phyloP scores from a whole-genome alignment of 2,329 filamentous ascomycete species.

The Phoma sp. region DNA sequence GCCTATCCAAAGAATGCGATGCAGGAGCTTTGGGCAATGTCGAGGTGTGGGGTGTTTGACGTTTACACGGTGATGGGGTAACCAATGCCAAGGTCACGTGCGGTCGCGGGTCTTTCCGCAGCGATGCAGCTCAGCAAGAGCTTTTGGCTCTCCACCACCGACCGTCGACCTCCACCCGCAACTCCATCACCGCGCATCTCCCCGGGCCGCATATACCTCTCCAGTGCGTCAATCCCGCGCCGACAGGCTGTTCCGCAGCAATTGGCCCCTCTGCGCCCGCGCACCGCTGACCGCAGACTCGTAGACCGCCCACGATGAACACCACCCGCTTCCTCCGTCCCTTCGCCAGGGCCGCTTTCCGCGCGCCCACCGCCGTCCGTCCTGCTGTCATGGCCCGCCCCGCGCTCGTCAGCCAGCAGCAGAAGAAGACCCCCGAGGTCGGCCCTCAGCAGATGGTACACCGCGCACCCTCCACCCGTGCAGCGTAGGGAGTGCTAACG shows the following conservation, averaged over 20 bases:
- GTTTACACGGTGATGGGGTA: background rate
- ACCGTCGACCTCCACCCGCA: conserved; percentile 34
- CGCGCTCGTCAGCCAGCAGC: conserved; percentile 43
- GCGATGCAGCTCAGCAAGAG: conserved; percentile 27
- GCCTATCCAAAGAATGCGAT: background rate
- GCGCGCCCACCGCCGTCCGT: conserved; percentile 45
- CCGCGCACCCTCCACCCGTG: background rate
- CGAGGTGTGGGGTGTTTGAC: background rate
- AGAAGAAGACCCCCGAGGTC: conserved; percentile 43
- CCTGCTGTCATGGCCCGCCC: conserved; percentile 45
- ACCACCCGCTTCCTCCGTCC: conserved; percentile 51
- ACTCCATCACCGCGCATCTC: conserved; percentile 46
- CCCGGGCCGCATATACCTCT: conserved; percentile 34
- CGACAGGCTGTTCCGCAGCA: conserved; percentile 20
- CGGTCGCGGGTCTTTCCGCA: conserved; percentile 29
- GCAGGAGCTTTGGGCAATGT: background rate
- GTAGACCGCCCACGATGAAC: conserved; percentile 49
- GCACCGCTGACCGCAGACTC: conserved; percentile 38
- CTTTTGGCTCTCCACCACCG: conserved; percentile 40
- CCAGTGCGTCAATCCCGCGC: conserved; percentile 39
- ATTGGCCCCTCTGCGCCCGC: conserved; percentile 34
- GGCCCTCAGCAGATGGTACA: conserved; percentile 44
- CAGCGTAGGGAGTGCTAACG: conserved; percentile 20
- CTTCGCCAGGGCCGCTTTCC: conserved; percentile 48
- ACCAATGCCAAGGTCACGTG: conserved; percentile 30